Conservation (phyloP, 495 filamentous ascomycete genomes). For the Aspergillus nanangensis region DNA sequence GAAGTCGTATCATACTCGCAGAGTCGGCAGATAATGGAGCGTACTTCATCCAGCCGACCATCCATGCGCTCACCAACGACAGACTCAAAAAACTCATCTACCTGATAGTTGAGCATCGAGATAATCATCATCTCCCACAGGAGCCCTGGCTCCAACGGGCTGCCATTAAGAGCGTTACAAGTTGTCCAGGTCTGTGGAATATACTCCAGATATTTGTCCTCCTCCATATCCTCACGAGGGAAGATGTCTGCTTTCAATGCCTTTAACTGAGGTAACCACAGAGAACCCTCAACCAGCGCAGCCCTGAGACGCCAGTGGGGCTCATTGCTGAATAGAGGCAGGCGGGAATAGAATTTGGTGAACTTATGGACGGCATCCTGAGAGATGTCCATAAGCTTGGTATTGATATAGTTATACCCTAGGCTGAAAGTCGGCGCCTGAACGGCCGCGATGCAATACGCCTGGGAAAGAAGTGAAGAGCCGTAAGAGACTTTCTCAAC, state of each 20-base stretch:
- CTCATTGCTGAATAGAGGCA: slow-evolving; percentile 17
- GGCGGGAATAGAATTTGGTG: not conserved
- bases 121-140: slow-evolving; percentile 39
- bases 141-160: slow-evolving; percentile 1
- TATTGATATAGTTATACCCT: too few relatives aligned
- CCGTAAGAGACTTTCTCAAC: slow-evolving; percentile 34
- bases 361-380: not conserved
- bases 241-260: slow-evolving; percentile 20
- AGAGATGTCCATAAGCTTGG: not conserved
- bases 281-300: slow-evolving; percentile 20
- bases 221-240: slow-evolving; percentile 6
- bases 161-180: slow-evolving; percentile 15
- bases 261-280: slow-evolving; percentile 15
- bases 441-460: slow-evolving; percentile 29
- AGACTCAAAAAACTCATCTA: slow-evolving; percentile 27
- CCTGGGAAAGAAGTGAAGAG: slow-evolving; percentile 21
- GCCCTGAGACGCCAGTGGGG: slow-evolving; percentile 20
- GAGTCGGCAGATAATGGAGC: too few relatives aligned
- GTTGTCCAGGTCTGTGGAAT: slow-evolving; percentile 33
- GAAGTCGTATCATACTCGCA: too few relatives aligned
- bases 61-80: not conserved
- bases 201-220: slow-evolving; percentile 36
- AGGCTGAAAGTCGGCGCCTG: slow-evolving; percentile 4
- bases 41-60: too few relatives aligned
- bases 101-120: slow-evolving; percentile 31